A percentile compares a stretch with the other conserved stretches of the same genome.
These are phyloP conservation scores for Fusarium annulatum DNA, from an alignment of 2,329 filamentous ascomycete genomes.

Conservation along the genomic window DNA sequence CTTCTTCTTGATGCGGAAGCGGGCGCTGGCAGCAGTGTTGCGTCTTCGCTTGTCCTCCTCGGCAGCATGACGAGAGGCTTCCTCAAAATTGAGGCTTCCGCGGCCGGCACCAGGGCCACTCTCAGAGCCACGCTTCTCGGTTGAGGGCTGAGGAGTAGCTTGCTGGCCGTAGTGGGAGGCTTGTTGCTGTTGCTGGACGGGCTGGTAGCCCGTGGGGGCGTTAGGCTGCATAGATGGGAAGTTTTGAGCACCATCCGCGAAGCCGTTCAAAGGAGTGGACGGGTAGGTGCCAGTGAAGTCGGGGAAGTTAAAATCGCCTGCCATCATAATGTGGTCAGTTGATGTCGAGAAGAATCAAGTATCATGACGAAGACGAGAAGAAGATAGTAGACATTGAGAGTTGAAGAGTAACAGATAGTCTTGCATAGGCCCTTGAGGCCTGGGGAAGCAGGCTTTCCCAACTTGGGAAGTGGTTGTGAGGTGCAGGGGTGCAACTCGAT, in stretches of 20 bases:
- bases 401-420: constrained; percentile 38
- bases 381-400: constrained; percentile 29
- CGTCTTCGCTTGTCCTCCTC: constrained; percentile 91
- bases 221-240: constrained; percentile 66
- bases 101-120: constrained; percentile 53
- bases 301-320: constrained; percentile 68
- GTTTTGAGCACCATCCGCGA: constrained; percentile 50
- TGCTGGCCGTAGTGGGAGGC: constrained; percentile 48
- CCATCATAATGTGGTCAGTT: constrained; percentile 54
- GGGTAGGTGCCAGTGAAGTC: constrained; percentile 65
- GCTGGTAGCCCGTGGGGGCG: constrained; percentile 59
- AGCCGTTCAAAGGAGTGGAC: constrained; percentile 59
- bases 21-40: constrained; percentile 88
- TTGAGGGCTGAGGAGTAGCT: constrained; percentile 44
- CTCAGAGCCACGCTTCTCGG: constrained; percentile 61
- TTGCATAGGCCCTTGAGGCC: constrained; percentile 30
- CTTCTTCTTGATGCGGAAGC: constrained; percentile 96
- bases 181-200: constrained; percentile 48
- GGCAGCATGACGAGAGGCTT: constrained; percentile 76
- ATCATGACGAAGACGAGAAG: constrained; percentile 36
- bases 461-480: constrained; percentile 42
- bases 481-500: constrained; percentile 39
- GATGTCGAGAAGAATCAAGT: constrained; percentile 31
- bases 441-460: constrained; percentile 41
- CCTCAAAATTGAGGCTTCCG: constrained; percentile 69